These are phyloP conservation scores for Serendipita vermifera DNA, from an alignment of 768 basidiomycete species.

Conservation along the genomic window DNA sequence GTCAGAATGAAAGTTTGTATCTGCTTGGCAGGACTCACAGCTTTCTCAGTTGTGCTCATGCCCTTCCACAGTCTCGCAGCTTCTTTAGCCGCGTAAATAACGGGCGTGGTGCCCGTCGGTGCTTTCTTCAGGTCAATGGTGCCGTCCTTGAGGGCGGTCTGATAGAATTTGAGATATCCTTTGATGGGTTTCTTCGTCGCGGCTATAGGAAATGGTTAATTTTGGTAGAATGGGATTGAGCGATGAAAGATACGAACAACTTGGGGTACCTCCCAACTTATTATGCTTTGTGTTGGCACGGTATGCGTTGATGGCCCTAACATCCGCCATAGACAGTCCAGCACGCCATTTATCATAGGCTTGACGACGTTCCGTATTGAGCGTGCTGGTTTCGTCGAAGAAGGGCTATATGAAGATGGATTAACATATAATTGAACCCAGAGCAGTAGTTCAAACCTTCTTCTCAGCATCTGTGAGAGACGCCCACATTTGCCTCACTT, in stretches of 20 bases:
- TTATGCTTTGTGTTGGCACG: neutral
- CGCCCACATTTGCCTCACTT: neutral
- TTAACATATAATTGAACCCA: neutral
- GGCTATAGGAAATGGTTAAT: no score
- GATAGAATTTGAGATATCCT: neutral
- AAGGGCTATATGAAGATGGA: neutral
- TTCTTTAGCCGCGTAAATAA: neutral
- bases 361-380: neutral
- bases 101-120: neutral
- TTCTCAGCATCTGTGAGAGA: neutral
- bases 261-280: neutral
- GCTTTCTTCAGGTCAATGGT: neutral
- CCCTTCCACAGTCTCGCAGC: conserved; percentile 2
- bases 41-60: neutral
- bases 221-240: no score
- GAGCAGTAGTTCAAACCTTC: neutral
- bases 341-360: conserved; percentile 3
- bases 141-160: neutral
- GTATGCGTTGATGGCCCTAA: neutral
- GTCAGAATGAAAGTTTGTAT: no score
- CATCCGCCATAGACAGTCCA: neutral
- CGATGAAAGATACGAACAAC: no score
- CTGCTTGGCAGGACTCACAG: no score
- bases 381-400: neutral
- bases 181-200: neutral